A percentile compares a stretch with the other conserved stretches of the same genome.
Conservation (phyloP, 768 basidiomycete genomes). For the Panus rudis region DNA sequence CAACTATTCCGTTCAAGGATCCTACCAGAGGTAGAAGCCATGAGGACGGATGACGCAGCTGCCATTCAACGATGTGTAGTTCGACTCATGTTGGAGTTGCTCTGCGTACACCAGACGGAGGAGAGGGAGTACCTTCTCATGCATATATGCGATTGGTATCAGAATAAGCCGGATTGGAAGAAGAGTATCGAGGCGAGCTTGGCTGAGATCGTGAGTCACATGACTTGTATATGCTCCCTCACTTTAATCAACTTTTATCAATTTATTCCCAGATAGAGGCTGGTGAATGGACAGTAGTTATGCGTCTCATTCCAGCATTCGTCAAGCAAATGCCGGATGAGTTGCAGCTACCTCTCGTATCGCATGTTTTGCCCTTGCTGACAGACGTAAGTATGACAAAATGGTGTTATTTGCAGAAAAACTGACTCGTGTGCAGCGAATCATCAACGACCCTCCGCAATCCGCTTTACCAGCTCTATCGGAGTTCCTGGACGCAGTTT, state of each 20-base stretch:
- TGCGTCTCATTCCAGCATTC: conserved; percentile 36
- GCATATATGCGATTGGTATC: conserved; percentile 32
- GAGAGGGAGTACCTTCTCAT: conserved; percentile 14
- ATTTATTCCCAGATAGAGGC: conserved; percentile 27
- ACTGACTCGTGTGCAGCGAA: conserved; percentile 32
- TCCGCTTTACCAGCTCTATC: conserved; percentile 40
- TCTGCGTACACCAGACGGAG: conserved; percentile 17
- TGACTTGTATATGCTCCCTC: not conserved
- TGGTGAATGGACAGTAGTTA: conserved; percentile 35
- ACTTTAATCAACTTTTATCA: not conserved
- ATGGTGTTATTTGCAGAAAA: not conserved
- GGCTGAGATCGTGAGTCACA: conserved; percentile 33
- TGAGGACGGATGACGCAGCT: conserved; percentile 24
- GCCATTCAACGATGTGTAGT: conserved; percentile 36
- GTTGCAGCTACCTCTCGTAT: conserved; percentile 33
- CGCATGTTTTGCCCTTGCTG: conserved; percentile 37
- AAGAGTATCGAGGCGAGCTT: conserved; percentile 33
- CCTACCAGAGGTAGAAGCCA: conserved; percentile 39
- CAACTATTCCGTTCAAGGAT: conserved; percentile 37
- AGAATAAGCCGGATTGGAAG: conserved; percentile 35
- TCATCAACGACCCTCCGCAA: conserved; percentile 47
- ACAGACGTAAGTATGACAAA: conserved; percentile 37
- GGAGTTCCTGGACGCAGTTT: conserved; percentile 43
- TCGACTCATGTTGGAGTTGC: conserved; percentile 35
- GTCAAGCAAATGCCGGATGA: conserved; percentile 41